Evolutionary conservation across 1,284 basidiomycete species (phyloP), one percentile per base, ranked within the genome.

Genomic region (Naganishia albida): DNA sequence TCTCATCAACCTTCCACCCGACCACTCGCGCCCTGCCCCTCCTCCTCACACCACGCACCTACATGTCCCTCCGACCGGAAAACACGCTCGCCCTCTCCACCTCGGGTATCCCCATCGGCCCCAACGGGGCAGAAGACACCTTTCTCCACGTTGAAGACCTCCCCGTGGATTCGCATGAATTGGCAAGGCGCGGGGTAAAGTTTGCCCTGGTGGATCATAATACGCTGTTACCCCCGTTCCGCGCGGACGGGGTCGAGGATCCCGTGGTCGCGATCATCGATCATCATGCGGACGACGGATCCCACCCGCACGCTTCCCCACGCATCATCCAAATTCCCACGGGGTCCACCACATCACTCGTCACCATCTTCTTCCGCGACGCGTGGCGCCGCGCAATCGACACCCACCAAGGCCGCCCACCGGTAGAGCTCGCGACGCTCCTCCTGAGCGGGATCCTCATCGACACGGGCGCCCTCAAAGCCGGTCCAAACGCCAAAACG

Each of bases 141-240:
- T 73, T 79, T 69, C 53, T 77, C 72, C 67, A 76, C 72, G 10
- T 80, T 78, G 59, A 80, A 53, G 71, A 77, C 30, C 70, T 83
- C 2, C 73, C 79, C 1, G 65, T 74, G 20, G 50, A 71, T 0
- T 57, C 74, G 1, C 55, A 69, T 1, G 69, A 73, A 16, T 85
- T 88, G 68, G 83, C 86, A 1, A 15, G 56, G 0, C 67, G 68
- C 0, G 86, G 86, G 3, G 82, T 82, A n/a, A 81, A 80, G 4
- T 91, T 91, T 72, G 89, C 85, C 0, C 83, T 98, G 10, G 90
- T 97, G 25, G 94, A 98, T 77, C 93, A 97, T 77, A 96, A 96
- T 73, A 81, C 82, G 12, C 82, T 95, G 16, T 80, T 82, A n/a
- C 73, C 84, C 0, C 72, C 74, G 3, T 89, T 88, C 73, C 72